Evolutionary conservation across 2,329 filamentous ascomycete species (phyloP).

Genomic region (Calonectria leucothoes): DNA sequence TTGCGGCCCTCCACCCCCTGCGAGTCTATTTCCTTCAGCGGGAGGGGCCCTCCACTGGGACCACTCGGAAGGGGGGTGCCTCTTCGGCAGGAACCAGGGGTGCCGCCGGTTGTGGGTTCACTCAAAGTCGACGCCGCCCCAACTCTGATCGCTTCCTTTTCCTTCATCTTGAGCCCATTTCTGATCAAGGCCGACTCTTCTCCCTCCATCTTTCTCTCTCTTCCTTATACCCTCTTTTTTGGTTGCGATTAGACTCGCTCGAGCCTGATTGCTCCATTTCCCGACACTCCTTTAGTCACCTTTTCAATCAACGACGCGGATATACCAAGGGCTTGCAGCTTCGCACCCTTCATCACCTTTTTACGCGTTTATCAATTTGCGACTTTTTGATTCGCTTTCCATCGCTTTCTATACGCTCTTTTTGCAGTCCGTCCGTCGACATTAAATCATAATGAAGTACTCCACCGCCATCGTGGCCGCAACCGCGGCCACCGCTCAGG

Average conservation of each 20-base stretch:
- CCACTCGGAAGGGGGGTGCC: constrained; percentile 9
- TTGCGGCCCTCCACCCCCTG: not conserved
- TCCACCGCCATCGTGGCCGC: constrained; percentile 54
- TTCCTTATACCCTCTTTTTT: constrained; percentile 37
- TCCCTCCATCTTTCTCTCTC: constrained; percentile 38
- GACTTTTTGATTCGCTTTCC: constrained; percentile 31
- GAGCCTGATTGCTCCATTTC: constrained; percentile 41
- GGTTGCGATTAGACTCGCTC: constrained; percentile 36
- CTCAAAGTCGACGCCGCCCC: constrained; percentile 25
- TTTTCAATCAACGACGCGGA: constrained; percentile 16
- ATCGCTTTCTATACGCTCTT: constrained; percentile 22
- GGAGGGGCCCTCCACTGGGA: constrained; percentile 5
- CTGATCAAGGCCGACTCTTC: constrained; percentile 18
- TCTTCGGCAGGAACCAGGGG: constrained; percentile 19
- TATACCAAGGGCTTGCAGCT: not conserved
- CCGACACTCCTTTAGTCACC: constrained; percentile 44
- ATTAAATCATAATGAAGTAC: constrained; percentile 47
- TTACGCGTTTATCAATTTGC: constrained; percentile 5
- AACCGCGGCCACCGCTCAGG: constrained; percentile 53
- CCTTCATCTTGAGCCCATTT: constrained; percentile 24
- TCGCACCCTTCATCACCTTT: not conserved
- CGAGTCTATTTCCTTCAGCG: constrained; percentile 16
- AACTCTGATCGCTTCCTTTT: constrained; percentile 24
- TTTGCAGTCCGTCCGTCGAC: constrained; percentile 30
- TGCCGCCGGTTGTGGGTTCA: constrained; percentile 8